Conservation (phyloP, 176 grass and related monocot genomes). For the Dactylis glomerata region DNA sequence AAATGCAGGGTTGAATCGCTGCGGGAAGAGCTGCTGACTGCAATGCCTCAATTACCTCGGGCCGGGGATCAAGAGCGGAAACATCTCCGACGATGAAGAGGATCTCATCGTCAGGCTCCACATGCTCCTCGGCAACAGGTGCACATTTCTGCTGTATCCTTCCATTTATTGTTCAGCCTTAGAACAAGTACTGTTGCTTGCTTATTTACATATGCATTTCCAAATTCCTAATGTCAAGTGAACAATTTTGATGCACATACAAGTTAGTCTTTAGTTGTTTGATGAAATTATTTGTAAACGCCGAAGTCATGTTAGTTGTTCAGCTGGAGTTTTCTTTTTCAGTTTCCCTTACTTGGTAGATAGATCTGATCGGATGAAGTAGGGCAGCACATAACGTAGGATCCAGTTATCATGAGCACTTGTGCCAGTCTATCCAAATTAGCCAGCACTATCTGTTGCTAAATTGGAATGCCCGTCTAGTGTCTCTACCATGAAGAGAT, state of each 20-base stretch:
- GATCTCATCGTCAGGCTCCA: slow-evolving; percentile 77
- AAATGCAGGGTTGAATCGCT: slow-evolving; percentile 64
- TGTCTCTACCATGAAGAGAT: neutral
- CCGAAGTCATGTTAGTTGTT: neutral
- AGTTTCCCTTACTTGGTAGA: neutral
- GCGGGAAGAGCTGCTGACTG: slow-evolving; percentile 85
- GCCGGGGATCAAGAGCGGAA: slow-evolving; percentile 69
- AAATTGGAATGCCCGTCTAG: neutral
- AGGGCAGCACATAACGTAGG: neutral
- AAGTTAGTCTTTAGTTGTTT: neutral
- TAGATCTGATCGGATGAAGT: neutral
- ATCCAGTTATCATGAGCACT: neutral
- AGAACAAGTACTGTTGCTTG: neutral
- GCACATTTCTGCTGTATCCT: neutral
- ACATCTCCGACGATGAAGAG: slow-evolving; percentile 70
- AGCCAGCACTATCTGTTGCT: neutral
- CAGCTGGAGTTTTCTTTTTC: neutral
- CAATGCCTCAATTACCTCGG: slow-evolving; percentile 92
- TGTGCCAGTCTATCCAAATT: neutral
- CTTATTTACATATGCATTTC: neutral
- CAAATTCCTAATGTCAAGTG: neutral
- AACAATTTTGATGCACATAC: neutral
- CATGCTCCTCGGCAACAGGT: slow-evolving; percentile 80
- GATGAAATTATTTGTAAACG: neutral
- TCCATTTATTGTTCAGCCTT: neutral